These are phyloP conservation scores for Boletus reticulatus DNA, from an alignment of 768 basidiomycete genomes.

Conservation along the genomic window DNA sequence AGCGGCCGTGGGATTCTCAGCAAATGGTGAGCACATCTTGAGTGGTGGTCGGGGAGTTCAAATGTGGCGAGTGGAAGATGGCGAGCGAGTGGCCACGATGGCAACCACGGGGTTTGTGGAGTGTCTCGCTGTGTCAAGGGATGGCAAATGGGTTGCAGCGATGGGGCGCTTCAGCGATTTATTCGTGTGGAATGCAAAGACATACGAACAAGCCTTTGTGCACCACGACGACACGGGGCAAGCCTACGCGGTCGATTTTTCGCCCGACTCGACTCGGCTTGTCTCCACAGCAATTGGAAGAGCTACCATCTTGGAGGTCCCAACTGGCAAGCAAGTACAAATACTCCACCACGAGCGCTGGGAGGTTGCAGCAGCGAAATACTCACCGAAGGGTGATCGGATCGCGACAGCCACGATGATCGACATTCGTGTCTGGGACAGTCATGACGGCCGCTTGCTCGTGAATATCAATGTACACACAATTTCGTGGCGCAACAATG, in stretches of 20 bases:
- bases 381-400: background rate
- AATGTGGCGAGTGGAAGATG: background rate
- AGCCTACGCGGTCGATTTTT: conserved; percentile 1
- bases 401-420: background rate
- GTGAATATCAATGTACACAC: background rate
- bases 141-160: conserved; percentile 1
- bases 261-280: background rate
- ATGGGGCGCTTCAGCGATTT: background rate
- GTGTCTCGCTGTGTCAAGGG: background rate
- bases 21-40: too few species aligned
- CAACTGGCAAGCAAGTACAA: background rate
- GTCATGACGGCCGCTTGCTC: background rate
- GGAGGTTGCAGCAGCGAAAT: background rate
- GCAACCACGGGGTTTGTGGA: background rate
- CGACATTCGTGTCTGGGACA: background rate
- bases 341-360: background rate
- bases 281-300: background rate
- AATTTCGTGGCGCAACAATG: background rate
- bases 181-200: background rate
- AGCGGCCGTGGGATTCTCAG: too few species aligned
- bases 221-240: background rate
- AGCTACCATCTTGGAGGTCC: background rate
- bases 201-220: background rate
- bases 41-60: background rate
- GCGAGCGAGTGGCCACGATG: background rate